Conservation (phyloP, 495 filamentous ascomycete genomes). For the Neurospora sp. region DNA sequence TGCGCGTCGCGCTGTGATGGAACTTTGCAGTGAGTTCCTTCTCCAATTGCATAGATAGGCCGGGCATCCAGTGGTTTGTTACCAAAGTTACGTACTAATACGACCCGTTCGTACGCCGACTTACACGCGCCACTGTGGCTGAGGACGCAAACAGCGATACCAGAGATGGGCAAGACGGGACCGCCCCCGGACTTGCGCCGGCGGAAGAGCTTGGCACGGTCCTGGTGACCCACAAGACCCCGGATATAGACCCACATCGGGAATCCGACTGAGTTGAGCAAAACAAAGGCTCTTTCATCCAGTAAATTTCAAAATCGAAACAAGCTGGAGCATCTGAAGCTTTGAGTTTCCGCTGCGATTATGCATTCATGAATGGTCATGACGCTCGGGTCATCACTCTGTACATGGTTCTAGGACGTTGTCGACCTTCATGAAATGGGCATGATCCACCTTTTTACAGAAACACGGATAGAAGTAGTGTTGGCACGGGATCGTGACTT, state of each 20-base stretch:
- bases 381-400: no score
- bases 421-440: no score
- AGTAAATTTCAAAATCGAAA: background rate
- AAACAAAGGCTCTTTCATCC: background rate
- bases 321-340: background rate
- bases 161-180: background rate
- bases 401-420: no score
- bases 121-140: conserved; percentile 6
- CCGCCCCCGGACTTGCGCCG: background rate
- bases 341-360: no score
- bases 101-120: background rate
- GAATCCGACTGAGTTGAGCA: background rate
- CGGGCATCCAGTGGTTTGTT: background rate
- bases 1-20: background rate
- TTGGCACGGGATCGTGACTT: background rate
- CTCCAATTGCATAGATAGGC: background rate
- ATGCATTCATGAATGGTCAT: no score
- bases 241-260: background rate
- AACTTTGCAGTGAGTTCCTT: background rate
- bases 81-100: background rate
- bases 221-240: background rate
- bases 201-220: background rate
- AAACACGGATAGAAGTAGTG: background rate
- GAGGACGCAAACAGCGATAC: background rate
- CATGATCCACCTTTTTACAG: no score